Evolutionary conservation across 208 protist genomes (phyloP), one percentile per base, ranked within the genome.

Genomic region (Porcisia deanei): DNA sequence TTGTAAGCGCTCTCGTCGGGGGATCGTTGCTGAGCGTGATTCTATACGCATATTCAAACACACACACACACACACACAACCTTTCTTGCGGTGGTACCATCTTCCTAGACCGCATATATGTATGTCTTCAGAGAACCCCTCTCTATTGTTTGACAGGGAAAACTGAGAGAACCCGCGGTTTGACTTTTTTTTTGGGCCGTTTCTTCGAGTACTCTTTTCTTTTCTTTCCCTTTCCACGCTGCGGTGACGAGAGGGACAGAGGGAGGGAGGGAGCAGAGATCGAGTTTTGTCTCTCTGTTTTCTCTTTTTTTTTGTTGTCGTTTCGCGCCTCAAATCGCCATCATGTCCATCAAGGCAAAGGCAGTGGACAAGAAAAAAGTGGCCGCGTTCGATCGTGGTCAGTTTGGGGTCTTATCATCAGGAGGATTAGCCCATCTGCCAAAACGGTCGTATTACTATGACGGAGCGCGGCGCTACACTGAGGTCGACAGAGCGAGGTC

Each of bases 291-390:
- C 47, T 52, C 47, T 12, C 8, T 12, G 8, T 12, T 52, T 52
- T 12, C 47, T 5, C 47, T 5, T 52, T 12, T 14, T 12, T 52
- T 12, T 52, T 52, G 5, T 52, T 12, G 8, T 14, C 47, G 10
- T 52, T 12, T 52, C 47, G 10, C 47, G 47, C 47, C 47, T 41
- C 18, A 49, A 55, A 30, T 30, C 30, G 30, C 30, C 30, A 30
- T 30, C 1, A 96, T 96, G 92, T 77, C 85, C 37, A 94, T 96
- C 71, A 97, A 97, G 66, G 85, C 93, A 34, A 95, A 91, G 66
- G 80, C 59, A 4, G 86, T 97, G 39, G 85, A 92, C 61, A 86
- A 89, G 6, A 68, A 81, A 10, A 80, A 84, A 30, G 89, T 90
- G 1, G 83, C 87, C 2, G 77, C 77, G 10, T 88, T 86, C 22